Percentiles rank a stretch among this genome's conserved stretches.
Conservation (phyloP, 2,329 filamentous ascomycete species). For the Aspergillus sp. region DNA sequence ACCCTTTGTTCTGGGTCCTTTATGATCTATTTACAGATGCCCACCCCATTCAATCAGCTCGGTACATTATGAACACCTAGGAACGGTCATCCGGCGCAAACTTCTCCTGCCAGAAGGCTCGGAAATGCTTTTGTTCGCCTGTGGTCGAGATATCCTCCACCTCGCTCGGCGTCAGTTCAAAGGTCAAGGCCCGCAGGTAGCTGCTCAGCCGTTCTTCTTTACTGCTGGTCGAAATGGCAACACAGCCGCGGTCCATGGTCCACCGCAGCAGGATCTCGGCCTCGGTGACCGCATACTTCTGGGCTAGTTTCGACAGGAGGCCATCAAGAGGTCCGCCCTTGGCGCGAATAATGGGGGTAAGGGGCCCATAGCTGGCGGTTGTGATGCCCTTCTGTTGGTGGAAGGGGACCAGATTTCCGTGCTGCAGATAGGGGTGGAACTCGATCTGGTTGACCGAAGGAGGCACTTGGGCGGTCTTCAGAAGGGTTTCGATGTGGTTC, state of each 20-base stretch:
- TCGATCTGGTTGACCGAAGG: conserved; percentile 40
- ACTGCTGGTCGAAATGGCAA: conserved; percentile 58
- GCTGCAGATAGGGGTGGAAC: conserved; percentile 48
- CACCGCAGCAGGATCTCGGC: conserved; percentile 59
- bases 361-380: conserved; percentile 40
- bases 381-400: conserved; percentile 42
- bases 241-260: conserved; percentile 59
- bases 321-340: conserved; percentile 55
- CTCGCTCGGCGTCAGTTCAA: conserved; percentile 59
- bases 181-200: conserved; percentile 55
- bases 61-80: conserved; percentile 5
- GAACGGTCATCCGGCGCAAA: conserved; percentile 45
- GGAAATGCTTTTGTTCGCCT: conserved; percentile 50
- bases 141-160: conserved; percentile 51
- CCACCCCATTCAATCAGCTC: background rate
- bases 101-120: conserved; percentile 53
- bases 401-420: conserved; percentile 39
- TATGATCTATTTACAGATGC: too few relatives aligned
- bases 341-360: conserved; percentile 53
- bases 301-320: conserved; percentile 50
- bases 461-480: conserved; percentile 41
- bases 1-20: too few relatives aligned
- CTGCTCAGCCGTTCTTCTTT: conserved; percentile 60
- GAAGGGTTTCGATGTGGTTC: conserved; percentile 52
- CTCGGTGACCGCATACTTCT: conserved; percentile 60